phyloP scores from a whole-genome alignment of 1,284 basidiomycete genomes.

The Mycena sp. region DNA sequence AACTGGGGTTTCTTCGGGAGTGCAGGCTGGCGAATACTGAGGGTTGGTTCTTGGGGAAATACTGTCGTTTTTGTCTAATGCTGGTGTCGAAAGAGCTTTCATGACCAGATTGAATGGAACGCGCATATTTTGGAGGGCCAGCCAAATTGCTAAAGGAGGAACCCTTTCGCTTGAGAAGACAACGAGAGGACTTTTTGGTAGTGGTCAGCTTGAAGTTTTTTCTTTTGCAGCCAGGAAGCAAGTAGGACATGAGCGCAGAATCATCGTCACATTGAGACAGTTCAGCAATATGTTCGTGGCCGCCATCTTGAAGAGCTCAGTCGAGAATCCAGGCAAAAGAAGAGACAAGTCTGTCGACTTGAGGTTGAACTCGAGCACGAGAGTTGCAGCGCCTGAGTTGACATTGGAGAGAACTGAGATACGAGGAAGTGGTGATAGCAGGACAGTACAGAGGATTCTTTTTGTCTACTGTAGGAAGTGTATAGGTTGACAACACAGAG shows the following conservation, averaged over 20 bases:
- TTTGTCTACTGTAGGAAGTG: slow-evolving; percentile 43
- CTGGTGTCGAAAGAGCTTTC: slow-evolving; percentile 58
- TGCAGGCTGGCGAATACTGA: slow-evolving; percentile 23
- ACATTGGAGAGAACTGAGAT: slow-evolving; percentile 47
- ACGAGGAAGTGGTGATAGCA: slow-evolving; percentile 50
- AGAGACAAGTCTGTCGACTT: too few species aligned
- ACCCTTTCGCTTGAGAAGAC: slow-evolving; percentile 41
- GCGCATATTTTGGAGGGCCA: slow-evolving; percentile 49
- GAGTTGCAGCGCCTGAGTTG: slow-evolving; percentile 33
- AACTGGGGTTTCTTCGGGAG: slow-evolving; percentile 12
- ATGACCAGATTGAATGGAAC: slow-evolving; percentile 51
- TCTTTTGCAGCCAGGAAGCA: not conserved
- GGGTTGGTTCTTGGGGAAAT: slow-evolving; percentile 33
- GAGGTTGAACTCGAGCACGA: slow-evolving; percentile 20
- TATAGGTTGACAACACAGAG: not conserved
- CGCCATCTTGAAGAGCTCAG: slow-evolving; percentile 39
- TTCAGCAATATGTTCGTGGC: slow-evolving; percentile 23
- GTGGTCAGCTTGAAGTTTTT: not conserved
- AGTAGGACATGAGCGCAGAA: slow-evolving; percentile 1
- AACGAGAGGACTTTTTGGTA: slow-evolving; percentile 8
- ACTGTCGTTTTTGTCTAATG: slow-evolving; percentile 48
- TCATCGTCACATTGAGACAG: too few species aligned
- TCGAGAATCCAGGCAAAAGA: slow-evolving; percentile 50
- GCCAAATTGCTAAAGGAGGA: slow-evolving; percentile 53
- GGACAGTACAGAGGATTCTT: slow-evolving; percentile 57